Evolutionary conservation across 345 rosid species (phyloP), one percentile per base, ranked within the genome.

Genomic region (Pistacia vera): DNA sequence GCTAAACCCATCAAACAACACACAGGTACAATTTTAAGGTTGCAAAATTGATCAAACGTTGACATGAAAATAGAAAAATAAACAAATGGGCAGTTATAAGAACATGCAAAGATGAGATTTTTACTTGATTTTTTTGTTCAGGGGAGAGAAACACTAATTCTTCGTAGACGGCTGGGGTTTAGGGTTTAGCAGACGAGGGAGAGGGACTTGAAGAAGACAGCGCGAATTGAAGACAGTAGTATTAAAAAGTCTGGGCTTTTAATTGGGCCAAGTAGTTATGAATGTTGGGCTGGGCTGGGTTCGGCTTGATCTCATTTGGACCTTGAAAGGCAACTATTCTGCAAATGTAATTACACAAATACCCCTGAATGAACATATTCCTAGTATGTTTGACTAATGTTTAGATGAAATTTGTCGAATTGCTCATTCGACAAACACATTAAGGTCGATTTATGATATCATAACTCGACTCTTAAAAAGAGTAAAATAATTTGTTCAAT

Each of bases 181-280:
- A 75, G 78, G 71, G 78, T 66, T 75, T 66, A 75, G 3, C 41
- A 16, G 64, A 36, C 22, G 38, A 16, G 25, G 16, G 11, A 10
- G 16, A 18, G 18, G 0, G 9, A 70, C 8, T 7, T 20, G 9
- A 30, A 11, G 4, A 0, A 56, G 11, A 12, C n/a, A 14, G 13
- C 10, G 4, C 4, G 14, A 71, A n/a, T 41, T 36, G 36, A 57
- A 41, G 12, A 9, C 5, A 20, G 11, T 12, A 28, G 10, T 8
- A 44, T 20, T 12, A 3, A 12, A 51, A 61, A 28, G 5, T 2
- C 67, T 14, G 57, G 75, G 59, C 57, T 72, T 59, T 48, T 22
- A 14, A 30, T 8, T 61, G 22, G 58, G 46, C 33, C 14, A 2
- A 25, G 3, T 13, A 4, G 6, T 4, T 0, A 10, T 6, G 30